A percentile compares a stretch with the other conserved stretches of the same genome.
Conservation (phyloP, 1,284 basidiomycete genomes). For the Fomitiporia mediterranea region DNA sequence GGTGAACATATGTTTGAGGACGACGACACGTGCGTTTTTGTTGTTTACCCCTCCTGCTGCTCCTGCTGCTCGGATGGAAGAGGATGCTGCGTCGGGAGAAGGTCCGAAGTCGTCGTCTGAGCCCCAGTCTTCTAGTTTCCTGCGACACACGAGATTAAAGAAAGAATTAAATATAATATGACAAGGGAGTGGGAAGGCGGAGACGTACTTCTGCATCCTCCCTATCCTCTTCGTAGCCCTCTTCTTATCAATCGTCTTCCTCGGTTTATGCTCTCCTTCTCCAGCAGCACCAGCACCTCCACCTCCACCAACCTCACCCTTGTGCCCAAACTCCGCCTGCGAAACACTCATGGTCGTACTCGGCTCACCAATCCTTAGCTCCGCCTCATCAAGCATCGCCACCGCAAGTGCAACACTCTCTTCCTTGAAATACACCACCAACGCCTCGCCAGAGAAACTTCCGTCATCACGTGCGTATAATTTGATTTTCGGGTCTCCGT, state of each 20-base stretch:
- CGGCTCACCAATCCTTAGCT: constrained; percentile 79
- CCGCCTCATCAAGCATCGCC: constrained; percentile 88
- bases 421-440: constrained; percentile 97
- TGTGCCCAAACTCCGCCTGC: constrained; percentile 81
- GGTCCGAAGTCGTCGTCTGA: constrained; percentile 83
- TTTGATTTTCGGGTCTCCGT: constrained; percentile 86
- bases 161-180: background rate
- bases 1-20: constrained; percentile 95
- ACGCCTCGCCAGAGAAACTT: constrained; percentile 90
- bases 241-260: constrained; percentile 77
- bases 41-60: too few species aligned
- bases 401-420: constrained; percentile 88
- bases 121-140: constrained; percentile 84
- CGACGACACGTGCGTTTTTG: constrained; percentile 76
- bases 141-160: constrained; percentile 27
- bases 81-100: constrained; percentile 50
- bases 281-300: constrained; percentile 23
- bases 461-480: constrained; percentile 89
- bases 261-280: constrained; percentile 38
- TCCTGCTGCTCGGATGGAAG: constrained; percentile 33
- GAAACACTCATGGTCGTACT: constrained; percentile 76
- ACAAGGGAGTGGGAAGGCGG: background rate
- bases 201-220: constrained; percentile 82
- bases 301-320: constrained; percentile 35
- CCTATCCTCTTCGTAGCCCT: constrained; percentile 75